phyloP scores from a whole-genome alignment of 1,284 basidiomycete genomes.

The Entoloma clypeatum region DNA sequence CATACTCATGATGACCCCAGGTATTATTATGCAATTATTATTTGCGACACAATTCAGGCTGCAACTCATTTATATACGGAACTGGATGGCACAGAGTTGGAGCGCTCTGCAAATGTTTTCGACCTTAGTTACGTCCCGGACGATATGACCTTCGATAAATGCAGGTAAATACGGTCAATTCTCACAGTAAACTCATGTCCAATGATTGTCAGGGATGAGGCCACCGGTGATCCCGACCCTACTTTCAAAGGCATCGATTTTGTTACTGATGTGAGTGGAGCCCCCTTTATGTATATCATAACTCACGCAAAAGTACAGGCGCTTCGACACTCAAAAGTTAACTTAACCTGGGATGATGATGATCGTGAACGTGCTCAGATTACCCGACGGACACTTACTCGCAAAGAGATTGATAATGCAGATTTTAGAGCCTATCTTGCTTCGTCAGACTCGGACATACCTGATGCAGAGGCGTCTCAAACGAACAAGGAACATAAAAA shows the following conservation, averaged over 20 bases:
- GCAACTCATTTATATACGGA: conserved; percentile 84
- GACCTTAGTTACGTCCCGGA: conserved; percentile 94
- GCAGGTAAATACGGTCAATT: conserved; percentile 45
- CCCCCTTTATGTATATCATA: background rate
- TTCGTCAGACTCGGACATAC: conserved; percentile 55
- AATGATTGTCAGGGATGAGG: conserved; percentile 66
- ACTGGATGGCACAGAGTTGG: conserved; percentile 93
- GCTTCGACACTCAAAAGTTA: conserved; percentile 97
- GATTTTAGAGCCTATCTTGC: conserved; percentile 88
- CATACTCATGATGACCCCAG: conserved; percentile 36
- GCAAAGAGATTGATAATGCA: conserved; percentile 83
- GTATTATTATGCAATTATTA: conserved; percentile 96
- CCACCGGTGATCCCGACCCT: conserved; percentile 60
- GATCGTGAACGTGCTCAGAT: conserved; percentile 85
- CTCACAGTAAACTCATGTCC: conserved; percentile 6
- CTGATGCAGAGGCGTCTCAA: conserved; percentile 19
- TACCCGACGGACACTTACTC: conserved; percentile 74
- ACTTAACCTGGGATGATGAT: conserved; percentile 98
- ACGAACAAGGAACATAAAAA: conserved; percentile 39
- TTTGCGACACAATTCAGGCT: conserved; percentile 78
- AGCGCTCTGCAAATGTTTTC: conserved; percentile 95
- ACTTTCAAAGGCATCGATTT: conserved; percentile 85
- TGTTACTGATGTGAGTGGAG: conserved; percentile 77
- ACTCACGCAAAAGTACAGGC: conserved; percentile 50
- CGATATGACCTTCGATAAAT: conserved; percentile 86